Evolutionary conservation across 163 green algal species (phyloP), one percentile per base, ranked within the genome.

Genomic region (Scenedesmus sp.): DNA sequence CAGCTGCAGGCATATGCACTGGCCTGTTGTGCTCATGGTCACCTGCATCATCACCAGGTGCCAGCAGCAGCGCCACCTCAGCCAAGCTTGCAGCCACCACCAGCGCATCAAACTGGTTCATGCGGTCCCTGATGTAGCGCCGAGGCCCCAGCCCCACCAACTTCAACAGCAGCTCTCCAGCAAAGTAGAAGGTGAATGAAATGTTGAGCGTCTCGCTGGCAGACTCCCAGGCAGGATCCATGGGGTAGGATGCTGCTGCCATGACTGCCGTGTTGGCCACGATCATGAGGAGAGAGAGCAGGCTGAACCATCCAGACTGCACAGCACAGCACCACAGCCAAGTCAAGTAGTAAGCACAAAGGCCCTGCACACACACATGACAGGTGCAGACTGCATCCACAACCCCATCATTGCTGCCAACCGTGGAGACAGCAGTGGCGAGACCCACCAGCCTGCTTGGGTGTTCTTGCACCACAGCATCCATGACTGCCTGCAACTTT

Each of bases 81-180:
- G 93, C 80, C 86, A 95, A 46, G 70, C 88, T 93, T 16, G 93
- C 89, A 9, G 93, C 44, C n/a, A 96, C 95, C 18, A 96, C 93
- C 22, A 96, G 24, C 0, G 82, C 92, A 83, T 97, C 94, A 86
- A 97, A 97, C 9, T 94, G n/a, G 88, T 96, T 96, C 92, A 97
- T 95, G 59, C 73, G 79, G 88, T 96, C 94, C 46, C 30, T 37
- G 35, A 94, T 90, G 88, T 96, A 97, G 43, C 90, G 72, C 51
- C 59, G 85, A 7, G 91, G 49, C 0, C 94, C 93, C 35, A 96
- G 89, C 7, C 56, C 94, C 7, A 91, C 85, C 33, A 97, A 33
- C 92, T 97, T 97, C 49, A 97, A 33, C 20, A 94, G 0, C 93
- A 97, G 93, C 93, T 98, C 96, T 16, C 95, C 0, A n/a, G 87